Percentiles rank a stretch among this genome's conserved stretches.
Conservation (phyloP, 163 green algal species). For the Chlorella variabilis region DNA sequence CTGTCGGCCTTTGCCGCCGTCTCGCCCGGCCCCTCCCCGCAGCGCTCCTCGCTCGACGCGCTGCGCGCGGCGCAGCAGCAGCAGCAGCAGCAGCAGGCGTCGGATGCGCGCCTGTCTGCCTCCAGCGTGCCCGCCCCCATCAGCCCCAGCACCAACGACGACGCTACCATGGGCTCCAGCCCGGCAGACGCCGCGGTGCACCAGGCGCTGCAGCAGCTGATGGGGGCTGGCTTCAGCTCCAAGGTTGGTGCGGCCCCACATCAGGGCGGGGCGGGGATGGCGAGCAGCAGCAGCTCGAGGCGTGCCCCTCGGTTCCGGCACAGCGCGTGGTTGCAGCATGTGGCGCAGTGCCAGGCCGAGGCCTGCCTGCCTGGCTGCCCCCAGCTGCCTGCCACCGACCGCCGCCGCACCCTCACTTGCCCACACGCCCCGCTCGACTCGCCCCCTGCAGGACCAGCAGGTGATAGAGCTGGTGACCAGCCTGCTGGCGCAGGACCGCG, state of each 20-base stretch:
- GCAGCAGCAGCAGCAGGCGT: background rate
- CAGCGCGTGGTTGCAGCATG: too few relatives aligned
- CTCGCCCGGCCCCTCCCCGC: constrained; percentile 15
- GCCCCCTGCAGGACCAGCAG: constrained; percentile 33
- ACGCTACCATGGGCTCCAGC: background rate
- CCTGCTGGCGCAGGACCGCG: constrained; percentile 40
- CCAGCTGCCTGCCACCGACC: too few relatives aligned
- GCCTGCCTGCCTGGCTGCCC: background rate
- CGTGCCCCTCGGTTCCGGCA: too few relatives aligned
- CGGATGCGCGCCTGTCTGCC: too few relatives aligned
- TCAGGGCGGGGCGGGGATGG: background rate
- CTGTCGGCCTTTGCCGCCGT: constrained; percentile 3
- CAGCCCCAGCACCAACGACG: background rate
- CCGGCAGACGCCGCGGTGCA: background rate
- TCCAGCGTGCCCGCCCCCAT: background rate
- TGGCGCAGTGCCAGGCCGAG: too few relatives aligned
- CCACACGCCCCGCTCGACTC: too few relatives aligned
- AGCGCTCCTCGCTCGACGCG: constrained; percentile 15
- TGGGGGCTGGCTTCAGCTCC: constrained; percentile 22
- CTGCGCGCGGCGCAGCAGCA: constrained; percentile 1
- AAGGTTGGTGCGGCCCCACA: background rate
- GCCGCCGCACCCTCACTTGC: too few relatives aligned
- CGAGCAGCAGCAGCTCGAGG: too few relatives aligned
- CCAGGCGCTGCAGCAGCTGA: constrained; percentile 28
- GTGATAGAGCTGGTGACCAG: constrained; percentile 49